These are phyloP conservation scores for Fusarium sublunatum DNA, from an alignment of 2,329 filamentous ascomycete genomes.

Conservation along the genomic window DNA sequence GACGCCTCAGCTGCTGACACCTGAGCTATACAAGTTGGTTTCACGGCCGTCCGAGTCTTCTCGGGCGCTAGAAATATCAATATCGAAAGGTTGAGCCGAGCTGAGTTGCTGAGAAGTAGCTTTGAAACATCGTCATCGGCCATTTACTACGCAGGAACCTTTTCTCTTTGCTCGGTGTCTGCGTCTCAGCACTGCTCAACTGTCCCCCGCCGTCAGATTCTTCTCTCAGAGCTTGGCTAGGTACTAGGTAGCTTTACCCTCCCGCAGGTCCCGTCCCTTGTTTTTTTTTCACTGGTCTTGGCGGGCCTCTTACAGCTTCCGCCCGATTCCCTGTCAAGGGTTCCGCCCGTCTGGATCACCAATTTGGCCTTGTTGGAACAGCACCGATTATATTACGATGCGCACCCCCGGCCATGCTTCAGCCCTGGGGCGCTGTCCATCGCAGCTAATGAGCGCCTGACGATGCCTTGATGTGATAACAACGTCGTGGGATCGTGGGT, in stretches of 20 bases:
- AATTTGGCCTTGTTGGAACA: constrained; percentile 27
- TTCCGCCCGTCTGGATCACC: constrained; percentile 38
- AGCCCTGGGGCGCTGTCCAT: constrained; percentile 27
- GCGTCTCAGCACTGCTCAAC: not conserved
- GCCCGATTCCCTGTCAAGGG: constrained; percentile 36
- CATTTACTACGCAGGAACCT: constrained; percentile 5
- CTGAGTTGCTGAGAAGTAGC: constrained; percentile 5
- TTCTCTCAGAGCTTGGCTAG: constrained; percentile 19
- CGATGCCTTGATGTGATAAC: constrained; percentile 23
- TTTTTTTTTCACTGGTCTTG: constrained; percentile 11
- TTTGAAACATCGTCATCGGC: constrained; percentile 24
- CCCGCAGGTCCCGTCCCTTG: constrained; percentile 12
- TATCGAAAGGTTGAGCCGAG: not conserved
- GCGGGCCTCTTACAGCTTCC: constrained; percentile 15
- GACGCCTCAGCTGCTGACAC: constrained; percentile 3
- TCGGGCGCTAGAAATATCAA: constrained; percentile 35
- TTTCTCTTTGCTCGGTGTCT: constrained; percentile 5
- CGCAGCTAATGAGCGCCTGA: constrained; percentile 23
- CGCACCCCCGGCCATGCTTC: constrained; percentile 18
- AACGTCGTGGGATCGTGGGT: constrained; percentile 14
- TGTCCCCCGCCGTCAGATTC: constrained; percentile 6
- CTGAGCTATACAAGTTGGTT: constrained; percentile 14
- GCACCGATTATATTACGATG: constrained; percentile 35
- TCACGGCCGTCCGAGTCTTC: constrained; percentile 28
- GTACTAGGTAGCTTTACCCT: not conserved